These are phyloP conservation scores for Talaromyces albobiverticillius DNA, from an alignment of 2,329 filamentous ascomycete species.

Conservation along the genomic window DNA sequence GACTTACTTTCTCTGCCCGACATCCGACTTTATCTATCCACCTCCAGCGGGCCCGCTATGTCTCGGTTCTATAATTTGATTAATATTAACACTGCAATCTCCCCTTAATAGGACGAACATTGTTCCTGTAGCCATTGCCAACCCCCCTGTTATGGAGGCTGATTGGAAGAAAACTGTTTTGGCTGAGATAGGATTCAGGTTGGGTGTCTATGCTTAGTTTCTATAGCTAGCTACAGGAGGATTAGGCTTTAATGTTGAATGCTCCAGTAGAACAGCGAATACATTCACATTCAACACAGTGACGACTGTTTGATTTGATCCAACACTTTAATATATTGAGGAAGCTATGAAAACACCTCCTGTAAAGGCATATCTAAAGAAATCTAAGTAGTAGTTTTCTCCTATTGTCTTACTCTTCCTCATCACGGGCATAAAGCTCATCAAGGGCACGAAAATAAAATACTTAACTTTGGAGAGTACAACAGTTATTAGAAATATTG, in stretches of 20 bases:
- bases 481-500: neutral
- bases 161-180: neutral
- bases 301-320: neutral
- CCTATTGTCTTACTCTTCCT: neutral
- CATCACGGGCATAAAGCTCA: neutral
- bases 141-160: neutral
- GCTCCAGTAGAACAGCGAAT: neutral
- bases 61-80: neutral
- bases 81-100: neutral
- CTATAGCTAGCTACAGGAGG: neutral
- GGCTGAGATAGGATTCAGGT: neutral
- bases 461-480: neutral
- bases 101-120: neutral
- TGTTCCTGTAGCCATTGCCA: neutral
- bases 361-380: neutral
- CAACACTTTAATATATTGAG: neutral
- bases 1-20: neutral
- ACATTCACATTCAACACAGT: neutral
- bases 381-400: neutral
- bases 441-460: neutral
- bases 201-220: neutral
- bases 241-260: neutral
- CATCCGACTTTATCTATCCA: neutral
- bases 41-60: neutral
- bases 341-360: neutral